A percentile compares a stretch with the other conserved stretches of the same genome.
Evolutionary conservation across 768 basidiomycete species (phyloP).

Genomic region (Tephrocybe sp.): DNA sequence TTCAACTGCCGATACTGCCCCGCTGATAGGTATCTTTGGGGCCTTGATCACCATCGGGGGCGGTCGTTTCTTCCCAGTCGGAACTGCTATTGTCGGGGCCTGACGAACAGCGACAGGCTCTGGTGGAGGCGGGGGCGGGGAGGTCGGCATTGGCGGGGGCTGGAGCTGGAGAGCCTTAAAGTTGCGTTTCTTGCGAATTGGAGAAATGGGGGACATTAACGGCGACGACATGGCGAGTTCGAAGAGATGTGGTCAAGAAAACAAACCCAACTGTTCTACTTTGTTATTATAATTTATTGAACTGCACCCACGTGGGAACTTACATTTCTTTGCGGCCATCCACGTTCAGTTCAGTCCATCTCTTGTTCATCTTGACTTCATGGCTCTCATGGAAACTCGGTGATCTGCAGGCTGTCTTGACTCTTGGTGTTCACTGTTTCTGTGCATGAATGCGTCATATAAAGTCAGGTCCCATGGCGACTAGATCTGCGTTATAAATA

Average conservation of each 20-base stretch:
- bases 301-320: slow-evolving; percentile 17
- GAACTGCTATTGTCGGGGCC: slow-evolving; percentile 45
- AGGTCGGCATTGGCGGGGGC: slow-evolving; percentile 43
- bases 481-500: slow-evolving; percentile 2
- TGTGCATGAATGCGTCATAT: not conserved
- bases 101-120: slow-evolving; percentile 48
- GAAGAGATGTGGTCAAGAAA: slow-evolving; percentile 7
- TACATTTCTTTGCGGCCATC: not conserved
- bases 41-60: slow-evolving; percentile 83
- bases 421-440: too few relatives aligned
- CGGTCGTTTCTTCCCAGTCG: slow-evolving; percentile 63
- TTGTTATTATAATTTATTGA: slow-evolving; percentile 15
- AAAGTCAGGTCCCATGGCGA: slow-evolving; percentile 3
- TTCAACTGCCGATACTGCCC: slow-evolving; percentile 37
- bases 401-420: slow-evolving; percentile 9
- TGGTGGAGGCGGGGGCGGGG: slow-evolving; percentile 35
- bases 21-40: slow-evolving; percentile 55
- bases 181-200: slow-evolving; percentile 89
- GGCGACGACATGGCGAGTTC: slow-evolving; percentile 10
- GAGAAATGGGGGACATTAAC: slow-evolving; percentile 24
- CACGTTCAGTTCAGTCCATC: not conserved
- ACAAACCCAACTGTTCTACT: slow-evolving; percentile 1
- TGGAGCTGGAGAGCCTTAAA: slow-evolving; percentile 84
- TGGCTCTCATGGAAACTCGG: slow-evolving; percentile 9
- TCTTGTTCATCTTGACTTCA: not conserved